Evolutionary conservation across 2,329 filamentous ascomycete genomes (phyloP).

Genomic region (Mycogone perniciosa): DNA sequence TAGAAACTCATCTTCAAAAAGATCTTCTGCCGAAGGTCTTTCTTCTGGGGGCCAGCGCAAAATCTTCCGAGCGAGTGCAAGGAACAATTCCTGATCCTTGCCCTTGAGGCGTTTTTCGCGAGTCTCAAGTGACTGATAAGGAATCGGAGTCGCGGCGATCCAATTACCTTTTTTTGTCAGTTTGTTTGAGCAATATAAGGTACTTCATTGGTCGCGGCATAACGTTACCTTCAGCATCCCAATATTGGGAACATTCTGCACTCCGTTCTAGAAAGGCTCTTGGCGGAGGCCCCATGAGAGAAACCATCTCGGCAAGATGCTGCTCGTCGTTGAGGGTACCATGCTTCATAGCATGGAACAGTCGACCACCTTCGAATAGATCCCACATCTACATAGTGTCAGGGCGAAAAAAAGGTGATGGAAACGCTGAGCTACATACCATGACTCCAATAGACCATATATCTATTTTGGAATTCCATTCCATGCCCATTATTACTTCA

Average conservation of each 20-base stretch:
- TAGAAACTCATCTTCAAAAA: conserved; percentile 18
- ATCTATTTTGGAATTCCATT: conserved; percentile 29
- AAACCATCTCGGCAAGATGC: conserved; percentile 16
- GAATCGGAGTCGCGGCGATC: conserved; percentile 20
- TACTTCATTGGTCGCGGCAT: background rate
- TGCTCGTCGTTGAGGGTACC: conserved; percentile 13
- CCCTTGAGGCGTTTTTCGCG: conserved; percentile 19
- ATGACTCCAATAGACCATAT: conserved; percentile 30
- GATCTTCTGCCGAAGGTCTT: conserved; percentile 19
- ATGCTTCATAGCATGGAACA: background rate
- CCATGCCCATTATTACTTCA: conserved; percentile 28
- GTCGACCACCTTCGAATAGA: conserved; percentile 9
- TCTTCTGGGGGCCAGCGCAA: conserved; percentile 23
- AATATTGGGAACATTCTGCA: background rate
- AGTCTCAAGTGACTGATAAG: conserved; percentile 18
- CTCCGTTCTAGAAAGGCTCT: conserved; percentile 6
- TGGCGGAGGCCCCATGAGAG: conserved; percentile 13
- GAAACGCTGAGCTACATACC: conserved; percentile 14
- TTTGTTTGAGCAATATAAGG: background rate
- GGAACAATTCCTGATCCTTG: conserved; percentile 17
- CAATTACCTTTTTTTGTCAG: conserved; percentile 19
- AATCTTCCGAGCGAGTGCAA: conserved; percentile 18
- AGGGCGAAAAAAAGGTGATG: too few species aligned
- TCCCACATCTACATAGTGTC: conserved; percentile 11
- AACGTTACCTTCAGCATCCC: background rate